Evolutionary conservation across 2,329 filamentous ascomycete species (phyloP), one percentile per base, ranked within the genome.

Genomic region (Aquanectria penicillioides): DNA sequence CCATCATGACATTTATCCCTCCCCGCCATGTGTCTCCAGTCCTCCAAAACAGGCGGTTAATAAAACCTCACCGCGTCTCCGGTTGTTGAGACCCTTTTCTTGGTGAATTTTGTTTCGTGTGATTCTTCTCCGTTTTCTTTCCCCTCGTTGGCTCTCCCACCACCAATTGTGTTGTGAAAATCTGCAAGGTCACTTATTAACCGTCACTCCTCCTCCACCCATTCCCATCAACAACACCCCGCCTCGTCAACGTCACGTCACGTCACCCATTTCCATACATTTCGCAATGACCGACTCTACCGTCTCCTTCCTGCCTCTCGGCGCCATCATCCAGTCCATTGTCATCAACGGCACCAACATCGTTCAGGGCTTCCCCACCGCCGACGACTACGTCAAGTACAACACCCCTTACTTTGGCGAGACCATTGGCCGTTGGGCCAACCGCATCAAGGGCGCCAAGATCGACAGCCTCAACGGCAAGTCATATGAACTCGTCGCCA

Each of bases 321-420:
- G 91, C 62, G 91, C 90, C 69, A 91, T 92, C 73, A 89, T 95
- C 73, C 89, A 97, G 74, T 86, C 91, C 71, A 89, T 97, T 80
- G 84, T 83, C 43, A 85, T 98, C 67, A 90, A 84, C 59, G 90
- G 87, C 63, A 80, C 86, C 73, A 95, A 97, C 80, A 95, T 99
- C 65, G 94, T 97, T 18, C 91, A 95, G 67, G 89, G 89, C 50
- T 97, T 97, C 79, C 86, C 91, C 15, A 88, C 84, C 12, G 85
- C 90, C 50, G 86, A 90, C 38, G 86, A 89, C 60, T 97, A 97
- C 79, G 84, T 84, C 64, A 78, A 86, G 67, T 80, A 94, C 81
- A 94, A 95, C 78, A 80, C 77, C 10, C 88, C 92, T 2, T 94
- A 88, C 81, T 98, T 97, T 73, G 94, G 95, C 64, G 94, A 94